Conservation (phyloP, 2,329 filamentous ascomycete species). For the Pezicula rhizophila region DNA sequence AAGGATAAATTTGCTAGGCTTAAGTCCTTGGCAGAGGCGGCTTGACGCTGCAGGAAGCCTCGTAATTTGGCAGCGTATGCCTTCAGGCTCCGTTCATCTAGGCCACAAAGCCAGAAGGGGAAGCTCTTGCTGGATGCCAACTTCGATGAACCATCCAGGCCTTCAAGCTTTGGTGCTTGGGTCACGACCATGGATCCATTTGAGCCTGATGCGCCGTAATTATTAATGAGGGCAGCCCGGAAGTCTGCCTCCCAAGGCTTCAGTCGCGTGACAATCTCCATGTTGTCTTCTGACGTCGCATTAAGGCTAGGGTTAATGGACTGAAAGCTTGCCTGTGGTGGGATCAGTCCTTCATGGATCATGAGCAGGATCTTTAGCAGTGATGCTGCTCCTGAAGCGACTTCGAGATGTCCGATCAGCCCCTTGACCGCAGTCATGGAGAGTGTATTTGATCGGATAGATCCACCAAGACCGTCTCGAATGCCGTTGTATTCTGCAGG, state of each 20-base stretch:
- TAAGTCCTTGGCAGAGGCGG: constrained; percentile 8
- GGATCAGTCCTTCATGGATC: constrained; percentile 18
- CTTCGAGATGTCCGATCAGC: constrained; percentile 39
- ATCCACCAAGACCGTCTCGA: constrained; percentile 5
- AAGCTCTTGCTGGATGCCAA: neutral
- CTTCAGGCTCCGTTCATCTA: constrained; percentile 19
- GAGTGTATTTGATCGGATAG: neutral
- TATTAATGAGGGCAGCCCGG: constrained; percentile 14
- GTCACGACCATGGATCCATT: constrained; percentile 14
- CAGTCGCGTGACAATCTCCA: neutral
- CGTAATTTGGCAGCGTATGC: constrained; percentile 13
- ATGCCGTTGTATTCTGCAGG: constrained; percentile 15
- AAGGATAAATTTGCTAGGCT: constrained; percentile 27
- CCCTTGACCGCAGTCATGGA: constrained; percentile 27
- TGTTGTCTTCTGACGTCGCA: neutral
- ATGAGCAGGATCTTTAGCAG: constrained; percentile 39
- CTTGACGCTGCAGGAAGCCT: constrained; percentile 2
- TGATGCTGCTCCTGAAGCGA: constrained; percentile 34
- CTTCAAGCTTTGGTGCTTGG: neutral
- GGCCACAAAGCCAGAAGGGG: constrained; percentile 11
- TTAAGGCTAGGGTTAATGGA: constrained; percentile 27
- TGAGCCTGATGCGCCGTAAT: constrained; percentile 19
- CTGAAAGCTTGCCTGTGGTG: constrained; percentile 20
- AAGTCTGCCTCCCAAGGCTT: neutral
- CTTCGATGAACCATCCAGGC: too few species aligned